Evolutionary conservation across 352 stramenopile genomes (phyloP).

Genomic region (Phytopythium vexans): DNA sequence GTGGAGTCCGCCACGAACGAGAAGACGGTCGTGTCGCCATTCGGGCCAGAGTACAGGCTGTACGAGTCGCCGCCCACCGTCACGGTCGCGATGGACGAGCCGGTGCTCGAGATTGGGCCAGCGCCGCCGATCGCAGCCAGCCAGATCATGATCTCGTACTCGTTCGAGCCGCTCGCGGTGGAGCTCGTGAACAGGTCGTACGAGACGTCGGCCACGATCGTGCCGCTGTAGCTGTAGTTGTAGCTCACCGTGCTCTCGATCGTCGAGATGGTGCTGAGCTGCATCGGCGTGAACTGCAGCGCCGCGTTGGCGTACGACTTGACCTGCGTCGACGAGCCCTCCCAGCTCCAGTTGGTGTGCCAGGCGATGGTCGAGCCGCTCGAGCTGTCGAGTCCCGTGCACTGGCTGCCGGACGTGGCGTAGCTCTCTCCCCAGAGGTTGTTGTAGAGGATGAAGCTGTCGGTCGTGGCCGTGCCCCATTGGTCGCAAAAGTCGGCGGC

Average conservation of each 20-base stretch:
- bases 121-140: conserved; percentile 19
- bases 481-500: conserved; percentile 17
- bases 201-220: conserved; percentile 36
- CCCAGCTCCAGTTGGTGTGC: conserved; percentile 30
- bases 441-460: conserved; percentile 44
- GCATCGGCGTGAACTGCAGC: conserved; percentile 20
- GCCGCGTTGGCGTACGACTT: conserved; percentile 41
- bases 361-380: conserved; percentile 23
- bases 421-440: conserved; percentile 32
- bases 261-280: conserved; percentile 22
- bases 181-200: conserved; percentile 41
- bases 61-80: conserved; percentile 17
- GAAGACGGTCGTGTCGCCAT: conserved; percentile 29
- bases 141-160: conserved; percentile 46
- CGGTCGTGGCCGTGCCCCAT: conserved; percentile 24
- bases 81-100: conserved; percentile 18
- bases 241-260: conserved; percentile 40
- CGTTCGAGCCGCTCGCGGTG: conserved; percentile 11
- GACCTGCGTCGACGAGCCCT: conserved; percentile 21
- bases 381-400: conserved; percentile 25
- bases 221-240: conserved; percentile 29
- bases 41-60: conserved; percentile 26
- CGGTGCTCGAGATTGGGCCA: conserved; percentile 18
- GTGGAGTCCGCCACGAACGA: conserved; percentile 24
- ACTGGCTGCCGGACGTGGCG: conserved; percentile 26